Percentiles rank a stretch among this genome's conserved stretches.
phyloP scores from a whole-genome alignment of 2,329 filamentous ascomycete species.

The Hypomyces rosellus region DNA sequence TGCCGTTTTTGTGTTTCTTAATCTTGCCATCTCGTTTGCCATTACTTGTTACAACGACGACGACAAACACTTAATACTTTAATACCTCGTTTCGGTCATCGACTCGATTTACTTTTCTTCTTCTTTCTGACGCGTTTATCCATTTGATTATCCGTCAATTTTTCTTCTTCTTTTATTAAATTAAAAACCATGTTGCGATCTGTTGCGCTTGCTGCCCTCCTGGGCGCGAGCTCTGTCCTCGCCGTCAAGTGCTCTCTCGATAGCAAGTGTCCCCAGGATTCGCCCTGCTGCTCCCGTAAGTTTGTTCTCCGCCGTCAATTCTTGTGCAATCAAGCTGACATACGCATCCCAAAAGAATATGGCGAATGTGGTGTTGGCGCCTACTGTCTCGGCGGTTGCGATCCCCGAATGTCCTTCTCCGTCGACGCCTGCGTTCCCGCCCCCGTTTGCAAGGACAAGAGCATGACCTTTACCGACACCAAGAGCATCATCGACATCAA shows the following conservation, averaged over 20 bases:
- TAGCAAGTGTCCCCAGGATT: slow-evolving; percentile 61
- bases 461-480: slow-evolving; percentile 67
- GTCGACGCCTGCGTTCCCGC: slow-evolving; percentile 80
- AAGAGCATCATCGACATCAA: slow-evolving; percentile 63
- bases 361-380: slow-evolving; percentile 88
- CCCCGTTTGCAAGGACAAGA: slow-evolving; percentile 71
- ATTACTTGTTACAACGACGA: neutral
- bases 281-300: slow-evolving; percentile 78
- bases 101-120: slow-evolving; percentile 1
- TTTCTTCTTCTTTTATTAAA: neutral
- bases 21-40: neutral
- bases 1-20: neutral
- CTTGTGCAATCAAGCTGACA: neutral
- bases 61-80: no score
- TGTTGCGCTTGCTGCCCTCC: slow-evolving; percentile 24
- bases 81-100: no score
- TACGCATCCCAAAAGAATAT: slow-evolving; percentile 60
- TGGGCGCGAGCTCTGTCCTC: slow-evolving; percentile 25
- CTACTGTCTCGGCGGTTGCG: slow-evolving; percentile 93
- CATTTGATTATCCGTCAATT: neutral
- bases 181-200: slow-evolving; percentile 26
- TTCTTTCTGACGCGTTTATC: neutral
- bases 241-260: slow-evolving; percentile 40
- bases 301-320: slow-evolving; percentile 18
- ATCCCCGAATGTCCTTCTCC: slow-evolving; percentile 74